Conservation (phyloP, 2,329 filamentous ascomycete genomes). For the Fusarium phyllophilum region DNA sequence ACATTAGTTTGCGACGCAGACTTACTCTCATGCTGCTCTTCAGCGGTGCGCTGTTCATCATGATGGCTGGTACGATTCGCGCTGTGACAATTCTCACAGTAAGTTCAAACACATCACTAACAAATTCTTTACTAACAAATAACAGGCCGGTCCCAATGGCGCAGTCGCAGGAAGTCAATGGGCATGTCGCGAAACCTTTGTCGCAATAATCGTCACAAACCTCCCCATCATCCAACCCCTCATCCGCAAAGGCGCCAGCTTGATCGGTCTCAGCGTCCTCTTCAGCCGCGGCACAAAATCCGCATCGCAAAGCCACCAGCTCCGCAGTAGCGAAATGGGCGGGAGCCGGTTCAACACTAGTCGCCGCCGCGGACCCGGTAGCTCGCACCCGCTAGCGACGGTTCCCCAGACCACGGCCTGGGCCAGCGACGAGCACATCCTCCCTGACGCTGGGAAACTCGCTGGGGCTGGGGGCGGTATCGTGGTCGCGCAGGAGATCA, state of each 20-base stretch:
- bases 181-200: slow-evolving; percentile 53
- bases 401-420: slow-evolving; percentile 29
- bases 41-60: slow-evolving; percentile 37
- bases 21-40: slow-evolving; percentile 37
- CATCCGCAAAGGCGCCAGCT: slow-evolving; percentile 31
- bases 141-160: slow-evolving; percentile 27
- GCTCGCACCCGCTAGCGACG: slow-evolving; percentile 11
- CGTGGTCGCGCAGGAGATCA: slow-evolving; percentile 35
- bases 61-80: slow-evolving; percentile 37
- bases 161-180: slow-evolving; percentile 41
- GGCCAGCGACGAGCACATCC: slow-evolving; percentile 39
- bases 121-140: background rate
- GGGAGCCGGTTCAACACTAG: slow-evolving; percentile 29
- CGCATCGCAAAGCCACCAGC: slow-evolving; percentile 34
- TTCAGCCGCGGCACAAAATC: slow-evolving; percentile 33
- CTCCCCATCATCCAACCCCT: slow-evolving; percentile 39
- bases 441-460: slow-evolving; percentile 12
- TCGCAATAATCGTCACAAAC: slow-evolving; percentile 52
- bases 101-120: accelerated
- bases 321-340: slow-evolving; percentile 24
- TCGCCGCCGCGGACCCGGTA: slow-evolving; percentile 1
- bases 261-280: slow-evolving; percentile 33
- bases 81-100: slow-evolving; percentile 34
- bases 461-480: slow-evolving; percentile 18
- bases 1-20: slow-evolving; percentile 35